Evolutionary conservation across 2,329 filamentous ascomycete genomes (phyloP).

Genomic region (Amauroascus niger): DNA sequence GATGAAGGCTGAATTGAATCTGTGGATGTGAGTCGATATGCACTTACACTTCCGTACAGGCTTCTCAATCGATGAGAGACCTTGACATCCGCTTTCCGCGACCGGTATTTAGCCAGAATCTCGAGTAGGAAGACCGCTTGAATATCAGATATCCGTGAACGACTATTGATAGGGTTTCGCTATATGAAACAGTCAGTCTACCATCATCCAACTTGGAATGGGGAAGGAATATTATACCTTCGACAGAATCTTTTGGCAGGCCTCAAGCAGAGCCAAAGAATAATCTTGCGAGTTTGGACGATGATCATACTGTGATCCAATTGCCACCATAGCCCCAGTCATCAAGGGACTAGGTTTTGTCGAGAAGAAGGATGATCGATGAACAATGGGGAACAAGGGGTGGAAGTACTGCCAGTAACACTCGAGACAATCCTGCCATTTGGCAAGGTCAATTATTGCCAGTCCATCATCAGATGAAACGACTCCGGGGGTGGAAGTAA

Average conservation of each 20-base stretch:
- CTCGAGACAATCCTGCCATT: constrained; percentile 28
- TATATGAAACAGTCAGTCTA: constrained; percentile 11
- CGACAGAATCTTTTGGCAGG: constrained; percentile 26
- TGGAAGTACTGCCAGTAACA: constrained; percentile 31
- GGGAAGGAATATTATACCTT: constrained; percentile 16
- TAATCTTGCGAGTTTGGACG: constrained; percentile 28
- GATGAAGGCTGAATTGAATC: background rate
- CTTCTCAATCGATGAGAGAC: constrained; percentile 28
- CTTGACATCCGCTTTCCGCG: constrained; percentile 26
- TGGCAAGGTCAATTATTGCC: constrained; percentile 30
- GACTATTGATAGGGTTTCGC: constrained; percentile 26
- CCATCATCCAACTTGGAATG: background rate
- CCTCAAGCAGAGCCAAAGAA: constrained; percentile 27
- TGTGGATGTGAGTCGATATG: background rate
- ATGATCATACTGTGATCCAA: constrained; percentile 30
- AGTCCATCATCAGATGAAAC: constrained; percentile 26
- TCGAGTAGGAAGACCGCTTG: constrained; percentile 31
- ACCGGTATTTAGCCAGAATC: constrained; percentile 27
- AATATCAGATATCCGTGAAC: constrained; percentile 28
- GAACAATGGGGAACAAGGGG: constrained; percentile 29
- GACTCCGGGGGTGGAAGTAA: constrained; percentile 28
- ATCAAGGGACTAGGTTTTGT: constrained; percentile 27
- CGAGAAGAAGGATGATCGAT: constrained; percentile 27
- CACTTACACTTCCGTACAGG: constrained; percentile 28
- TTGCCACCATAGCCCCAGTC: constrained; percentile 29